These are phyloP conservation scores for Fusarium tupiense DNA, from an alignment of 2,329 filamentous ascomycete genomes.

Conservation along the genomic window DNA sequence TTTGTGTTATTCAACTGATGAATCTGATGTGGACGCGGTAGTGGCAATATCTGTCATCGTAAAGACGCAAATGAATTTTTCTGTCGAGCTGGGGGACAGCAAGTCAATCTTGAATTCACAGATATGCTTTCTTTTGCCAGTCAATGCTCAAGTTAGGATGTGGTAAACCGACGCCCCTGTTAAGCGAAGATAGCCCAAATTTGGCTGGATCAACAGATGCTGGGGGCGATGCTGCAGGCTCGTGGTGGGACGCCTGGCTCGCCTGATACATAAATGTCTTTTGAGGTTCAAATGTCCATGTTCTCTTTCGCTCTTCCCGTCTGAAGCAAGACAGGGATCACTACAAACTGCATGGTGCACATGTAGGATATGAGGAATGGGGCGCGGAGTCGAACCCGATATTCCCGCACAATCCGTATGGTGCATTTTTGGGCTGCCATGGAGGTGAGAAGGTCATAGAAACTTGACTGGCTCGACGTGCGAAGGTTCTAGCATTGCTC, in stretches of 20 bases:
- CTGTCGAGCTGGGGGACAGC: neutral
- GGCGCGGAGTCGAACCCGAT: slow-evolving; percentile 11
- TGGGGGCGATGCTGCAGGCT: slow-evolving; percentile 29
- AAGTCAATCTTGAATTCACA: neutral
- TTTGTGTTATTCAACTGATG: slow-evolving; percentile 9
- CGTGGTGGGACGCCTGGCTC: slow-evolving; percentile 25
- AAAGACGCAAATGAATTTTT: neutral
- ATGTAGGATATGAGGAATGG: slow-evolving; percentile 4
- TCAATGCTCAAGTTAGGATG: neutral
- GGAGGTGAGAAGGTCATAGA: slow-evolving; percentile 1
- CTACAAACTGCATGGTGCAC: slow-evolving; percentile 2
- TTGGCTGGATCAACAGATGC: slow-evolving; percentile 30
- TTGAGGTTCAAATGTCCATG: slow-evolving; percentile 2
- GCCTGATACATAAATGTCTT: slow-evolving; percentile 8
- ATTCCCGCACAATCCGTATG: neutral
- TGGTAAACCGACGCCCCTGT: slow-evolving; percentile 17
- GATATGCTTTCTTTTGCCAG: neutral
- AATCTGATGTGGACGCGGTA: neutral
- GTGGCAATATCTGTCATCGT: slow-evolving; percentile 6
- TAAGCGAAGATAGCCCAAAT: slow-evolving; percentile 14
- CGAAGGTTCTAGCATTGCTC: neutral
- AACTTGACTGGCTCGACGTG: neutral
- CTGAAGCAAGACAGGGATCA: slow-evolving; percentile 21
- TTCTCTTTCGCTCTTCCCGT: neutral
- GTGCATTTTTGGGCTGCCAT: slow-evolving; percentile 2